Base-by-base conservation (phyloP, 805 yeast species). In the Lachancea thermotolerans region DNA sequence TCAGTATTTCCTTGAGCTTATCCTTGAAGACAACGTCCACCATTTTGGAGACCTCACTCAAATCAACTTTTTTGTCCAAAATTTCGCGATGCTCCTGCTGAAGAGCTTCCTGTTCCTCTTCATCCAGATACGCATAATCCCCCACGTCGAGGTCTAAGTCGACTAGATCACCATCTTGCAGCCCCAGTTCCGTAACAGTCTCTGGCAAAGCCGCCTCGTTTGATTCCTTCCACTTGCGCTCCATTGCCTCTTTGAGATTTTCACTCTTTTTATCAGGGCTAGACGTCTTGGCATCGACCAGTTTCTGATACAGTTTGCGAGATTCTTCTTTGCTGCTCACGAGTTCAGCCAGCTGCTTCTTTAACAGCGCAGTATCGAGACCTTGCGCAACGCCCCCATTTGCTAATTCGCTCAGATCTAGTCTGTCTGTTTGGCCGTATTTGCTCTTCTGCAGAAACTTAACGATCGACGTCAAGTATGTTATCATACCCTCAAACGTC, bases 391-490 rank as follows among this genome's bases (percentile, higher is more conserved):
- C 50, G 3, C 42, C 45, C 9, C 54, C 39, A 2, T 53, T 49
- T 1, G 75, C 49, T 30, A 78, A 49, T 1, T 53, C 52, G 3
- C 57, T 61, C 28, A 86, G 58, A 50, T 78, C 76, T 4, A 85
- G 53, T 45, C 71, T 65, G 39, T 71, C 66, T 14, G 59, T 63
- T 6, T 66, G 58, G 4, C 68, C 68, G 10, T 55, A 66, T 56
- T 74, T 81, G 46, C 90, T 86, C 42, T 71, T 69, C 46, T 85
- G 74, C 41, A 90, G 66, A 49, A 86, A 78, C 10, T 69, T 67
- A 25, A 89, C 67, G 42, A 88, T 78, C 15, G 71, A 68, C 47
- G 84, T 79, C 37, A 87, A 70, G 97, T 97, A 91, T 5, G 64
- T 63, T 37, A 87, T 73, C 42, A 93, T 66, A 3, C 80, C 79